Evolutionary conservation across 805 yeast genomes (phyloP).

Genomic region (Cyberlindnera meyerae): DNA sequence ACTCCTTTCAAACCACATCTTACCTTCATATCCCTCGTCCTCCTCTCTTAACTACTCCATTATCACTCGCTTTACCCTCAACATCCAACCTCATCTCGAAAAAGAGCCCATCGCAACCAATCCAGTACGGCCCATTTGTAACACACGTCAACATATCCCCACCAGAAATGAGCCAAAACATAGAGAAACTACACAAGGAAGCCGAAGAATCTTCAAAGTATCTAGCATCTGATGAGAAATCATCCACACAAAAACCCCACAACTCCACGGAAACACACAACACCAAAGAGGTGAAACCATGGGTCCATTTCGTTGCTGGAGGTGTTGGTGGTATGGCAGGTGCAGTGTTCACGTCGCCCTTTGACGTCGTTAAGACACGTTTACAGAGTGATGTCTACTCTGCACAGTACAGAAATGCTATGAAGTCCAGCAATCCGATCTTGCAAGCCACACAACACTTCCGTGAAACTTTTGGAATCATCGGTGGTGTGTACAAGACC

Average conservation of each 20-base stretch:
- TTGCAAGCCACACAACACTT: conserved; percentile 64
- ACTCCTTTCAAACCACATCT: no score
- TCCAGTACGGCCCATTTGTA: no score
- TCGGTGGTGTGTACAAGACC: conserved; percentile 56
- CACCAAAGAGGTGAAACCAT: conserved; percentile 34
- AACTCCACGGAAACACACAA: conserved; percentile 23
- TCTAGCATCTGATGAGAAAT: conserved; percentile 68
- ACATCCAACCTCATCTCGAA: no score
- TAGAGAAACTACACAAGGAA: conserved; percentile 38
- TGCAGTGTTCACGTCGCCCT: conserved; percentile 88
- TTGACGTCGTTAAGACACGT: conserved; percentile 94
- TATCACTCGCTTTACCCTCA: no score
- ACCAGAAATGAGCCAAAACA: conserved; percentile 6
- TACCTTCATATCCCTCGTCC: no score
- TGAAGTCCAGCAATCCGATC: conserved; percentile 30
- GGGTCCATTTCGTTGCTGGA: conserved; percentile 87
- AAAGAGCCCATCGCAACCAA: conserved; percentile 3
- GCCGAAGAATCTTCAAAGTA: conserved; percentile 57
- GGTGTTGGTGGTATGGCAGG: conserved; percentile 98
- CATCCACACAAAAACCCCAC: conserved; percentile 41
- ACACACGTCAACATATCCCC: no score
- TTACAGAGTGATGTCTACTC: conserved; percentile 84
- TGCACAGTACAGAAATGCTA: conserved; percentile 39
- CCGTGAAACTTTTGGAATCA: conserved; percentile 71
- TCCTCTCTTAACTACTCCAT: no score